Evolutionary conservation across 352 stramenopile genomes (phyloP), one percentile per base, ranked within the genome.

Genomic region (Pseudoperonospora humuli): DNA sequence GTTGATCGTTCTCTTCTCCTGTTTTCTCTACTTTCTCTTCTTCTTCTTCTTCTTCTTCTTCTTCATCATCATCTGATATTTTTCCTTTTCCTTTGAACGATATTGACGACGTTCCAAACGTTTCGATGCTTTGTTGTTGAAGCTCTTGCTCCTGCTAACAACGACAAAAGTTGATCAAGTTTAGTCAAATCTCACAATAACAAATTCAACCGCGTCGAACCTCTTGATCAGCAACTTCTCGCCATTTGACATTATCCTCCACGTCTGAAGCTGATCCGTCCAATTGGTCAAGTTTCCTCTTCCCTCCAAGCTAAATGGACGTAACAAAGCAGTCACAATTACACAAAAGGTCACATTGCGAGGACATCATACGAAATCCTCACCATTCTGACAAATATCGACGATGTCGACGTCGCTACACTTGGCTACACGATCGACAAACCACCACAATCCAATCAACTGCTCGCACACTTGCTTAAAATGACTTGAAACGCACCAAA

Each of bases 361-460:
- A n/a, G n/a, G n/a, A n/a, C n/a, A n/a, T n/a, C n/a, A n/a, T n/a
- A n/a, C 13, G 0, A 39, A 33, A n/a, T 29, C n/a, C 32, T 3
- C 10, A 73, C 63, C 59, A 73, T 73, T 39, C 55, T 67, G 3
- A 51, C 25, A 18, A 73, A 73, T 21, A 70, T 52, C 3, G 59
- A 68, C 32, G 55, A 59, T 17, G 44, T 48, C 14, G 43, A 37
- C 13, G 47, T 35, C 18, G 41, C 24, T 4, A 23, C 34, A 45
- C 28, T 54, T 14, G 54, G 18, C 63, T 73, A 21, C 35, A 41
- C 18, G 13, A 20, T 18, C 4, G 10, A 28, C 3, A 23, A 14
- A 9, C 23, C 10, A 44, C 17, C 9, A 43, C 37, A 1, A 26
- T 24, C 2, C 11, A 35, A 15, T 54, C 17, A 57, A 17, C 49